phyloP scores from a whole-genome alignment of 169 alveolate genomes.

The Plasmodium sp. region DNA sequence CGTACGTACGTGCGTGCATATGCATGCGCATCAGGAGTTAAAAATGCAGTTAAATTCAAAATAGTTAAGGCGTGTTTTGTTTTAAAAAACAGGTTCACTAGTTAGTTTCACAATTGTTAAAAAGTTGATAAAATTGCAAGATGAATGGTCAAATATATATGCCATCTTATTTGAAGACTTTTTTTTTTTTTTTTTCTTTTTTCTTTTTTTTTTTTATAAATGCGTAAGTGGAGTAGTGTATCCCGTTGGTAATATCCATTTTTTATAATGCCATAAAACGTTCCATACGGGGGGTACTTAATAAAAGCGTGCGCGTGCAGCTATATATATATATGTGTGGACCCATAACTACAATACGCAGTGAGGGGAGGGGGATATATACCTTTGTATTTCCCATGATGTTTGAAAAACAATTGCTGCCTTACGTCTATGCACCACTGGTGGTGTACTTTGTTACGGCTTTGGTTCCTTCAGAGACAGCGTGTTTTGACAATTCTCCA shows the following conservation, averaged over 20 bases:
- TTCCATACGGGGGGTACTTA: conserved; percentile 5
- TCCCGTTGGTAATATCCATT: background rate
- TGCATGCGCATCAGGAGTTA: conserved; percentile 26
- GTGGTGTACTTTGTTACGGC: conserved; percentile 99
- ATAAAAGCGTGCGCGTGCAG: conserved; percentile 1
- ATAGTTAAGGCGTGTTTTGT: background rate
- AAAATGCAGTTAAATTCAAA: conserved; percentile 43
- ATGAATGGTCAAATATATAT: conserved; percentile 55
- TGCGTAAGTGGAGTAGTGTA: background rate
- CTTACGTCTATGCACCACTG: conserved; percentile 84
- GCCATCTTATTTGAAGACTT: conserved; percentile 15
- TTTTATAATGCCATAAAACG: background rate
- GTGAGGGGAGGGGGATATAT: background rate
- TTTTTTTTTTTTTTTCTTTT: conserved; percentile 13
- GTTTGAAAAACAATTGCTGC: background rate
- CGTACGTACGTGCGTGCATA: conserved; percentile 9
- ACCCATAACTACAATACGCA: background rate
- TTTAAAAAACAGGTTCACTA: conserved; percentile 34
- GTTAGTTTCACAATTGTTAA: conserved; percentile 27
- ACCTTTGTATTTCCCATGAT: background rate
- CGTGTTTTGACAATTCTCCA: conserved; percentile 99
- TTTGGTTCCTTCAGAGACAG: conserved; percentile 99
- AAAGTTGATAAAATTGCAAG: conserved; percentile 17
- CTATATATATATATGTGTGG: conserved; percentile 7
- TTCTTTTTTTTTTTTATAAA: conserved; percentile 28